Evolutionary conservation across 306 rosid species (phyloP).

Genomic region (Cucurbita ficifolia): DNA sequence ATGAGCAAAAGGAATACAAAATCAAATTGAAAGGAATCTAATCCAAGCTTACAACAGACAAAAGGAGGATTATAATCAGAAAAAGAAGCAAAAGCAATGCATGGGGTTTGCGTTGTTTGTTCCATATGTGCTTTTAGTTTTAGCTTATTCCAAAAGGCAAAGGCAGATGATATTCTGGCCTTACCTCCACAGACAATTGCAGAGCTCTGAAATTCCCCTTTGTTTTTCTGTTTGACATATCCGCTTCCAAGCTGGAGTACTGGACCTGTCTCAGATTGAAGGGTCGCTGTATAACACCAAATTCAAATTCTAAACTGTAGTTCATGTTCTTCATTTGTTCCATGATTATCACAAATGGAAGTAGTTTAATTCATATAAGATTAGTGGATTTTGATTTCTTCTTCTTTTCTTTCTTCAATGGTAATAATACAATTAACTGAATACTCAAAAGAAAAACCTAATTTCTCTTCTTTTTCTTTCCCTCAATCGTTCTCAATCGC

Average conservation of each 20-base stretch:
- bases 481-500: neutral
- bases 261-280: neutral
- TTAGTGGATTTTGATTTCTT: neutral
- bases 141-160: neutral
- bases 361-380: neutral
- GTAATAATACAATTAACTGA: neutral
- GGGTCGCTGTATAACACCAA: neutral
- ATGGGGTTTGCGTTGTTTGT: neutral
- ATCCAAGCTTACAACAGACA: conserved; percentile 4
- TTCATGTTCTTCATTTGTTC: neutral
- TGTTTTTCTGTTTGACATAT: neutral
- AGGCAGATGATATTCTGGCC: neutral
- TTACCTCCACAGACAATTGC: neutral
- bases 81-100: neutral
- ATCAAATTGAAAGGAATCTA: neutral
- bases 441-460: neutral
- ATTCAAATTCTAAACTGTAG: neutral
- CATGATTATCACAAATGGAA: neutral
- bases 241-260: neutral
- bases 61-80: conserved; percentile 1
- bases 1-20: neutral
- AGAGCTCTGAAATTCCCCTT: neutral
- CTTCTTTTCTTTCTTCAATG: neutral
- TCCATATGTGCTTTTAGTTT: neutral
- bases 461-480: neutral